phyloP scores from a whole-genome alignment of 768 basidiomycete species.

The Cubamyces lactineus region DNA sequence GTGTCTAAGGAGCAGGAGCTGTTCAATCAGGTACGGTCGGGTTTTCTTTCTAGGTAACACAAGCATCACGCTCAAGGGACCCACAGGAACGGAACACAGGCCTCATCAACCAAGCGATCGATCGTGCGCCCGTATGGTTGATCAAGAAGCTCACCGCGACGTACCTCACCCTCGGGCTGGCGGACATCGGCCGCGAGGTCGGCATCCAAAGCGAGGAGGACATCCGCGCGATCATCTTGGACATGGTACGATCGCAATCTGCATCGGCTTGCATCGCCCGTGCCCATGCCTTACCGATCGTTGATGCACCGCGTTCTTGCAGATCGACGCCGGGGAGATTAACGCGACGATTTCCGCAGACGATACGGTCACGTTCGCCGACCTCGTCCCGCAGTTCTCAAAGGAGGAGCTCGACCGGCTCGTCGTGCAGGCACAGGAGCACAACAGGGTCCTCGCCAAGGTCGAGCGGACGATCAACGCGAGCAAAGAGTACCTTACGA shows the following conservation, averaged over 20 bases:
- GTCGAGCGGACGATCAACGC: constrained; percentile 61
- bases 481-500: constrained; percentile 73
- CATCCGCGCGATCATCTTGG: constrained; percentile 61
- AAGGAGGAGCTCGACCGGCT: constrained; percentile 64
- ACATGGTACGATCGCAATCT: constrained; percentile 58
- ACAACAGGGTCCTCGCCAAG: constrained; percentile 48
- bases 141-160: constrained; percentile 82
- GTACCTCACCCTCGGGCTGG: constrained; percentile 75
- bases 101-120: constrained; percentile 65
- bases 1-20: constrained; percentile 56
- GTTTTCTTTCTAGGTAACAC: neutral
- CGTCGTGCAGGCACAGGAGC: constrained; percentile 58
- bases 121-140: constrained; percentile 74
- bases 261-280: neutral
- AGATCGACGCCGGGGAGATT: constrained; percentile 78
- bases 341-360: constrained; percentile 66
- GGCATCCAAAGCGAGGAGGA: constrained; percentile 56
- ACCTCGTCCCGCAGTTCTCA: constrained; percentile 58
- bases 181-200: constrained; percentile 66
- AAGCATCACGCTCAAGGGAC: neutral
- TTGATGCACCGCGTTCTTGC: neutral
- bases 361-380: constrained; percentile 74
- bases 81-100: constrained; percentile 73
- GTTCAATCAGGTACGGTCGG: constrained; percentile 53
- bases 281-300: neutral